These are phyloP conservation scores for Antitrichia curtipendula DNA, from an alignment of 225 moss, liverwort and hornwort species.

Conservation along the genomic window DNA sequence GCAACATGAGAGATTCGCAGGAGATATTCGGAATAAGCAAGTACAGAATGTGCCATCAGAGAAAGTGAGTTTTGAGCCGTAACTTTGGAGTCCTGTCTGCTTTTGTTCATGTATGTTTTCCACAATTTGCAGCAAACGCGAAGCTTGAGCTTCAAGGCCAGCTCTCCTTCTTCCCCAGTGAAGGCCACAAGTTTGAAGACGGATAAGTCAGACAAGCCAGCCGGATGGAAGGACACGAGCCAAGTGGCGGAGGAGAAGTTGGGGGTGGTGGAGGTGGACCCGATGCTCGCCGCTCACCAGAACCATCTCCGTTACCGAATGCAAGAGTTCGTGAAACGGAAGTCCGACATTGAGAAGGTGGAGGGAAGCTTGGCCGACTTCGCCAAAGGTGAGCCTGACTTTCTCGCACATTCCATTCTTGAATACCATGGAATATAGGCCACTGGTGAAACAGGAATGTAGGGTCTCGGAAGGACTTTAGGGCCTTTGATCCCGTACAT, in stretches of 20 bases:
- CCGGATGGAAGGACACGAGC: conserved; percentile 40
- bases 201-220: conserved; percentile 52
- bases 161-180: conserved; percentile 8
- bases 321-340: conserved; percentile 45
- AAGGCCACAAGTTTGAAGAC: conserved; percentile 72
- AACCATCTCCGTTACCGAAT: conserved; percentile 57
- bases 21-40: neutral
- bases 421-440: neutral
- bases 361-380: conserved; percentile 75
- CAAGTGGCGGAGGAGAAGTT: conserved; percentile 33
- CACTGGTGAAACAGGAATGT: neutral
- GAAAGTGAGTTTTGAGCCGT: neutral
- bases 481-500: neutral
- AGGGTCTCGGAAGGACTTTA: too few relatives aligned
- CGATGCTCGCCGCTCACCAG: conserved; percentile 53
- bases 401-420: neutral
- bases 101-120: neutral
- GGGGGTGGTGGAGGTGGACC: conserved; percentile 83
- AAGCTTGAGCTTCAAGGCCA: conserved; percentile 17
- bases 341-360: conserved; percentile 55
- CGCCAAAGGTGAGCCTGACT: conserved; percentile 43
- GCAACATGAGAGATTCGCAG: neutral
- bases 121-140: conserved; percentile 19
- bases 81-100: neutral
- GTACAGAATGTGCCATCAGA: neutral